Base-by-base conservation (phyloP, 1,139 yeast species). In the Suhomyces taliae region DNA sequence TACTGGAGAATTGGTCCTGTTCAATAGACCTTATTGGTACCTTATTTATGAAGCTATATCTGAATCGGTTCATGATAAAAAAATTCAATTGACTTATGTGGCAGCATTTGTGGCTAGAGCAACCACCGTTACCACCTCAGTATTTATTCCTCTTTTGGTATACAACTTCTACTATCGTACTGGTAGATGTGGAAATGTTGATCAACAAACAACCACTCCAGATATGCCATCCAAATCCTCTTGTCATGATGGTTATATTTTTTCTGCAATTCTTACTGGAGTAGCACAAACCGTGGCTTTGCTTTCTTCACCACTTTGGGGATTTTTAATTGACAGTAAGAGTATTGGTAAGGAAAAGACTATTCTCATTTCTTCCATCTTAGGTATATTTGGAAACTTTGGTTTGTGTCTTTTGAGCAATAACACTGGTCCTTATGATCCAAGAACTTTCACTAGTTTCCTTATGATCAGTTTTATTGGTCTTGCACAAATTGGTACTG, bases 181-280 rank as follows among this genome's bases (percentile, higher is more conserved):
- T 3, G 87, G 85, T 0, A 58, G 65, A 41, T 83, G 89, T 58
- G 64, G 70, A 6, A 49, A 53, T 4, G 51, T 56, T 1, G 61
- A 58, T 8, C 36, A 47, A 47, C 46, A 54, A 24, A 9, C 14
- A 8, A 7, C 37, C 15, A 5, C 8, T 2, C 37, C 48, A 7
- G 46, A 58, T 9, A 48, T 53, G 42, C 67, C 70, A 1, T 59
- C 61, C 14, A 70, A 71, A 46, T 60, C 65, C 19, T 72, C 74
- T 32, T 85, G 91, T 55, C 76, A 78, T 48, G 85, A 82, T 41
- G 90, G 87, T 0, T 84, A 82, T 53, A 70, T 82, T 3, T 76
- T 79, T 51, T 79, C 90, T 7, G 89, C 90, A 0, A 82, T 85
- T 39, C 64, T 85, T 27, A 79, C 87, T 0, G 93, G 93, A 3